Conservation (phyloP, 2,329 filamentous ascomycete species). For the Penicillium sp. region DNA sequence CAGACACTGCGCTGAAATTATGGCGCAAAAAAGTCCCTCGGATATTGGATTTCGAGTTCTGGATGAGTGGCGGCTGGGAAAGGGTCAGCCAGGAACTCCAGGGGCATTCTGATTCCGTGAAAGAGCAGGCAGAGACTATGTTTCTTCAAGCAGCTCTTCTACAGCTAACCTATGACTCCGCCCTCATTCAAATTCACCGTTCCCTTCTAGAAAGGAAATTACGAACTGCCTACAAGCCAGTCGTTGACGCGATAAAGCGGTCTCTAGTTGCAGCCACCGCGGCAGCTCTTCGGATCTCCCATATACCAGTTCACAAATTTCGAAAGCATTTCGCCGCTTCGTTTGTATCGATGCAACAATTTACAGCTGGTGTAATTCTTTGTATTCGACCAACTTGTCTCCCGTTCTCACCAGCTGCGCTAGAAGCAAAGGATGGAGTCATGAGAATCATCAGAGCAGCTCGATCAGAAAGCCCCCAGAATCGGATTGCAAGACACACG, state of each 20-base stretch:
- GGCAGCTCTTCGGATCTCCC: conserved; percentile 36
- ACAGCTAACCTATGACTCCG: conserved; percentile 30
- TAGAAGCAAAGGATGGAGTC: conserved; percentile 35
- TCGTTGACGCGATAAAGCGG: conserved; percentile 10
- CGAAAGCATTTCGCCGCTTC: conserved; percentile 30
- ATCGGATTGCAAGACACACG: conserved; percentile 31
- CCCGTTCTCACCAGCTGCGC: conserved; percentile 30
- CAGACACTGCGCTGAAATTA: neutral
- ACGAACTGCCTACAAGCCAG: neutral
- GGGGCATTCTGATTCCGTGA: neutral
- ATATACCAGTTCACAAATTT: conserved; percentile 29
- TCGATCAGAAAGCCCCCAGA: conserved; percentile 23
- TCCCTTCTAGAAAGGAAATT: conserved; percentile 29
- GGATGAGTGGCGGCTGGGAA: conserved; percentile 2
- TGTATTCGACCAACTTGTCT: conserved; percentile 35
- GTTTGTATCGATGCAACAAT: conserved; percentile 25
- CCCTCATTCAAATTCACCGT: conserved; percentile 27
- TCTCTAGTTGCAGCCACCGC: conserved; percentile 23
- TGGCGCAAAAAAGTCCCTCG: conserved; percentile 7
- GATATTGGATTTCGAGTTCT: conserved; percentile 13
- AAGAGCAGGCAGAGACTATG: conserved; percentile 14
- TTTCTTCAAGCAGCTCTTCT: conserved; percentile 24
- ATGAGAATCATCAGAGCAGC: conserved; percentile 34
- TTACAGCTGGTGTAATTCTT: conserved; percentile 29
- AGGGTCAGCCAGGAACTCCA: conserved; percentile 1